phyloP scores from a whole-genome alignment of 75 land plant genomes.

The Gnetum montanum region DNA sequence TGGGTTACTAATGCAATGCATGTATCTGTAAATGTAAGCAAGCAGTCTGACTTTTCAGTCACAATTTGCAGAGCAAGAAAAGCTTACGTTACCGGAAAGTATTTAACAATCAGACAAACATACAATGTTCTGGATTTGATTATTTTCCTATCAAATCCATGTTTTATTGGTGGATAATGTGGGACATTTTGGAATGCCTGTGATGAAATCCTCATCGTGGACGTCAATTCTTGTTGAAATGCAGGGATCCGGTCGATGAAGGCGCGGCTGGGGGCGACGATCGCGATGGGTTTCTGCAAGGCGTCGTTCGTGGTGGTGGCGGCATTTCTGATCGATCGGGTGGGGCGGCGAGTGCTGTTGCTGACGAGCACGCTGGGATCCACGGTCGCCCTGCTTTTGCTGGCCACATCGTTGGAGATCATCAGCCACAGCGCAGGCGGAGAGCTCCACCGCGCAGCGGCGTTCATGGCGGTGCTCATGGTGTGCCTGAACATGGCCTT shows the following conservation, averaged over 20 bases:
- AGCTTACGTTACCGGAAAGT: no score
- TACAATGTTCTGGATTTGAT: no score
- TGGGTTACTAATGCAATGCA: no score
- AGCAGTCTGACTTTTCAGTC: no score
- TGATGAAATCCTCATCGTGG: no score
- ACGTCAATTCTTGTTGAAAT: no score
- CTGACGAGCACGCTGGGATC: slow-evolving; percentile 57
- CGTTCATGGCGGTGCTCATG: slow-evolving; percentile 36
- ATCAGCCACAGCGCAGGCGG: slow-evolving; percentile 7
- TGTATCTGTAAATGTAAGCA: no score
- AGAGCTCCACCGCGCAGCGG: slow-evolving; percentile 20
- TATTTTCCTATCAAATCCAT: no score
- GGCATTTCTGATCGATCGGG: slow-evolving; percentile 43
- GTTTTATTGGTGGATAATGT: no score
- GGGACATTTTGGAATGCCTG: no score
- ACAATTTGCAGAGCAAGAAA: no score
- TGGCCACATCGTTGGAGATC: slow-evolving; percentile 42
- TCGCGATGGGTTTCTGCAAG: slow-evolving; percentile 65
- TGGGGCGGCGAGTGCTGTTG: slow-evolving; percentile 66
- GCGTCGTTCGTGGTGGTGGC: slow-evolving; percentile 62
- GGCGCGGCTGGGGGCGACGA: slow-evolving; percentile 37
- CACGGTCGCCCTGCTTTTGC: slow-evolving; percentile 28
- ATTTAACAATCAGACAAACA: no score
- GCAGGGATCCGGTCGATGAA: slow-evolving; percentile 26
- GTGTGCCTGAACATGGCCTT: slow-evolving; percentile 52